These are phyloP conservation scores for Sphagnum tenellum DNA, from an alignment of 225 moss, liverwort and hornwort genomes.

Conservation along the genomic window DNA sequence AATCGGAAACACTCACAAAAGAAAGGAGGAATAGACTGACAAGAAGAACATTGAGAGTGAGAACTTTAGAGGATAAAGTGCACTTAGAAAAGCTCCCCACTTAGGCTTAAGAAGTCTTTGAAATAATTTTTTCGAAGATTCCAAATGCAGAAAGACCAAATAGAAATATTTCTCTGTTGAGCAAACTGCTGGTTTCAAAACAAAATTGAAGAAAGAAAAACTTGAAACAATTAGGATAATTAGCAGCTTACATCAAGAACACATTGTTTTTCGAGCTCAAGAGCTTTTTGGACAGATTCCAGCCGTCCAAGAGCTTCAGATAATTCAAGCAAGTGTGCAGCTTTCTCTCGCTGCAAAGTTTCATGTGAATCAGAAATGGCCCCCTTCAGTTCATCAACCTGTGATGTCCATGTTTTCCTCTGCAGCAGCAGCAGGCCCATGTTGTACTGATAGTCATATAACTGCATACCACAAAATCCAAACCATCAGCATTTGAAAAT, in stretches of 20 bases:
- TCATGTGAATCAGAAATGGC: conserved; percentile 61
- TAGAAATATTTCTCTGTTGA: too few species aligned
- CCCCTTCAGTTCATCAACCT: conserved; percentile 70
- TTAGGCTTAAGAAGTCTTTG: background rate
- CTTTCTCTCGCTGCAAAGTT: conserved; percentile 75
- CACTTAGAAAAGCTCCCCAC: background rate
- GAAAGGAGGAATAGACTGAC: too few species aligned
- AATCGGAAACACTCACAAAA: too few species aligned
- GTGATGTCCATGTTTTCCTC: conserved; percentile 74
- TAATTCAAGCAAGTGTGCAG: conserved; percentile 76
- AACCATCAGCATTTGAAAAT: background rate
- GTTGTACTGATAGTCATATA: conserved; percentile 99
- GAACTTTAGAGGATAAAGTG: too few species aligned
- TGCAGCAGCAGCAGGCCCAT: conserved; percentile 93
- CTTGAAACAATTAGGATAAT: background rate
- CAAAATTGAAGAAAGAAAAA: too few species aligned
- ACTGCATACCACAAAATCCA: conserved; percentile 23
- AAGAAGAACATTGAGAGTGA: too few species aligned
- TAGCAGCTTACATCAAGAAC: conserved; percentile 71
- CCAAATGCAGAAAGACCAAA: background rate
- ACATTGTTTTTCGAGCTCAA: conserved; percentile 87
- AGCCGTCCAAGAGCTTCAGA: conserved; percentile 72
- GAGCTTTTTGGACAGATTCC: conserved; percentile 53
- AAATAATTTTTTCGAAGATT: too few species aligned
- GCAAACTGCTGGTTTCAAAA: too few species aligned